These are phyloP conservation scores for Coemansia umbellata DNA, from an alignment of 192 early-diverging fungal genomes.

Conservation along the genomic window DNA sequence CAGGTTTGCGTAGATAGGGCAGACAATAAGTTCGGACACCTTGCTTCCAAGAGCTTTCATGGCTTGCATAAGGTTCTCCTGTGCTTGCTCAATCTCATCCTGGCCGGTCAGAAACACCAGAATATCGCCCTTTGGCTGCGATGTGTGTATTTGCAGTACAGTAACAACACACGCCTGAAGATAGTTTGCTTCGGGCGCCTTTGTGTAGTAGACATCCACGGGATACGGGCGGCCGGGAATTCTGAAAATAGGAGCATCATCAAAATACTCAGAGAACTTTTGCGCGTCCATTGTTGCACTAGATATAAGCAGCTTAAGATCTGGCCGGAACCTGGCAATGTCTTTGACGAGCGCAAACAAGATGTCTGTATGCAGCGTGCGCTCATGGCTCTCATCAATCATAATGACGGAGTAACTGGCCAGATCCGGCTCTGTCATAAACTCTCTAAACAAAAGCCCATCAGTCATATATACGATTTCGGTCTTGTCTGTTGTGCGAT, in stretches of 20 bases:
- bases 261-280: conserved; percentile 96
- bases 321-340: conserved; percentile 88
- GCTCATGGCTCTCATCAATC: conserved; percentile 98
- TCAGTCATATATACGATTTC: conserved; percentile 98
- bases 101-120: conserved; percentile 96
- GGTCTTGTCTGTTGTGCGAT: conserved; percentile 94
- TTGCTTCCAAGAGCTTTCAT: conserved; percentile 77
- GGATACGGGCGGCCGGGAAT: conserved; percentile 93
- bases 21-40: conserved; percentile 86
- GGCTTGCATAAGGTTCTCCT: conserved; percentile 74
- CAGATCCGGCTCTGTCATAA: conserved; percentile 94
- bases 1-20: conserved; percentile 94
- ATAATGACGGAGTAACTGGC: conserved; percentile 88
- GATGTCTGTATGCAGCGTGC: conserved; percentile 94
- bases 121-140: conserved; percentile 85
- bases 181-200: conserved; percentile 96
- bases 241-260: conserved; percentile 86
- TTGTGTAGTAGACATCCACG: conserved; percentile 93
- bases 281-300: conserved; percentile 98
- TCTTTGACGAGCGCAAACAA: conserved; percentile 96
- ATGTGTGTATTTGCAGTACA: conserved; percentile 91
- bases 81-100: conserved; percentile 94
- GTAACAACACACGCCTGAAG: conserved; percentile 87
- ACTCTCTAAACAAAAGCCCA: conserved; percentile 96
- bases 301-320: conserved; percentile 91